Conservation (phyloP, 1,284 basidiomycete species). For the Phenoliferia sp. region DNA sequence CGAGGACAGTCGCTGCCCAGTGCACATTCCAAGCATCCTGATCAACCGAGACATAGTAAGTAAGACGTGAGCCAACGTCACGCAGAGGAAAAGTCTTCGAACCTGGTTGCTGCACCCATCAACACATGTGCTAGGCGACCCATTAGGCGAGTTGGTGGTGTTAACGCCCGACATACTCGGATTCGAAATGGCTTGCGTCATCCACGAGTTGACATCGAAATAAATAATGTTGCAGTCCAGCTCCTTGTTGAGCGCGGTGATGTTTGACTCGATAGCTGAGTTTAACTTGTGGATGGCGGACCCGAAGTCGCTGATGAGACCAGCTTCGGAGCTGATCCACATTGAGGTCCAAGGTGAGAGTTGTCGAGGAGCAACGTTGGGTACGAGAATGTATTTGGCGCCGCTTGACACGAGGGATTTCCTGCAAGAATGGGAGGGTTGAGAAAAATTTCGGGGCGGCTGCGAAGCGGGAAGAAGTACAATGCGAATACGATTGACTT, state of each 20-base stretch:
- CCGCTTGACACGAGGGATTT: neutral
- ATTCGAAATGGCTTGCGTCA: neutral
- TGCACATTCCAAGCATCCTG: neutral
- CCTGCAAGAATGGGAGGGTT: neutral
- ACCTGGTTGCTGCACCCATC: neutral
- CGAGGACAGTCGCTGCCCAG: neutral
- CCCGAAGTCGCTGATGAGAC: neutral
- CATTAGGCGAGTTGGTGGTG: neutral
- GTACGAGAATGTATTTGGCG: neutral
- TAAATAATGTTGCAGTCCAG: neutral
- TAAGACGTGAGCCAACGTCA: neutral
- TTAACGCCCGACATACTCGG: neutral
- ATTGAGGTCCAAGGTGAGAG: neutral
- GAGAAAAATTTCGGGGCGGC: neutral
- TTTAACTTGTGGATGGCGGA: neutral
- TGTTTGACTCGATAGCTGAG: neutral
- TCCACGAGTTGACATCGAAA: neutral
- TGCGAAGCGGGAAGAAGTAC: neutral
- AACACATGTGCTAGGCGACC: neutral
- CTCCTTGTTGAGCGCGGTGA: neutral
- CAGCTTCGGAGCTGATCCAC: neutral
- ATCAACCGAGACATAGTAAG: neutral
- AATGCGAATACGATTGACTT: neutral
- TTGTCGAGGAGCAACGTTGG: neutral
- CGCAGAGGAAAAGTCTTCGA: neutral